phyloP scores from a whole-genome alignment of 306 rosid species.

The Hippophae tibetana region DNA sequence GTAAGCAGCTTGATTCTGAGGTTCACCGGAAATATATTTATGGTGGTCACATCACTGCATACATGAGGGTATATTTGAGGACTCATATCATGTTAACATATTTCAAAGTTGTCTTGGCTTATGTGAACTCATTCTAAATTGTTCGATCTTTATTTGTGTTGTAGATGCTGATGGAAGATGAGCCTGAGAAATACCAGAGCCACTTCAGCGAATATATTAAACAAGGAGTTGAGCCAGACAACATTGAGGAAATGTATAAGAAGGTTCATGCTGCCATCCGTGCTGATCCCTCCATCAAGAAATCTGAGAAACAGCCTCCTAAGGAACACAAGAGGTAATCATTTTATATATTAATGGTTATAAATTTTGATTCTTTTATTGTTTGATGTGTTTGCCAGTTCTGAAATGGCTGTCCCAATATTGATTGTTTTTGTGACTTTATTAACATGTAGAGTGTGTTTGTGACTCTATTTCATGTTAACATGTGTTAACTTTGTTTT shows the following conservation, averaged over 20 bases:
- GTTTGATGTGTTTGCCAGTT: no score
- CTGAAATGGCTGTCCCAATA: neutral
- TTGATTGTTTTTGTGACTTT: neutral
- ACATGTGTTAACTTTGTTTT: neutral
- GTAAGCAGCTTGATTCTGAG: constrained; percentile 49
- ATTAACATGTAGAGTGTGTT: no score
- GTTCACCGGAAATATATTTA: constrained; percentile 62
- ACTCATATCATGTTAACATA: constrained; percentile 27
- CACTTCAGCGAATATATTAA: constrained; percentile 69
- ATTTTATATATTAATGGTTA: neutral
- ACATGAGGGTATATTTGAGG: constrained; percentile 36
- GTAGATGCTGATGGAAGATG: constrained; percentile 62
- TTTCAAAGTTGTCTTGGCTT: constrained; percentile 44
- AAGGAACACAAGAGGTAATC: constrained; percentile 46
- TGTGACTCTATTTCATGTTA: no score
- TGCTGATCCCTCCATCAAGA: constrained; percentile 40
- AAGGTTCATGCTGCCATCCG: constrained; percentile 74
- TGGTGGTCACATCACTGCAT: constrained; percentile 55
- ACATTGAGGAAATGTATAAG: constrained; percentile 50
- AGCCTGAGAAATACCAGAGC: constrained; percentile 72
- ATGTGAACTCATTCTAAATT: constrained; percentile 39
- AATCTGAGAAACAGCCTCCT: constrained; percentile 36
- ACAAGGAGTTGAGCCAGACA: constrained; percentile 48
- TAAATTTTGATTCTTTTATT: no score
- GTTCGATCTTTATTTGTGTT: constrained; percentile 22